A percentile compares a stretch with the other conserved stretches of the same genome.
phyloP scores from a whole-genome alignment of 192 early-diverging fungal species.

The Backusella liffmaniae region DNA sequence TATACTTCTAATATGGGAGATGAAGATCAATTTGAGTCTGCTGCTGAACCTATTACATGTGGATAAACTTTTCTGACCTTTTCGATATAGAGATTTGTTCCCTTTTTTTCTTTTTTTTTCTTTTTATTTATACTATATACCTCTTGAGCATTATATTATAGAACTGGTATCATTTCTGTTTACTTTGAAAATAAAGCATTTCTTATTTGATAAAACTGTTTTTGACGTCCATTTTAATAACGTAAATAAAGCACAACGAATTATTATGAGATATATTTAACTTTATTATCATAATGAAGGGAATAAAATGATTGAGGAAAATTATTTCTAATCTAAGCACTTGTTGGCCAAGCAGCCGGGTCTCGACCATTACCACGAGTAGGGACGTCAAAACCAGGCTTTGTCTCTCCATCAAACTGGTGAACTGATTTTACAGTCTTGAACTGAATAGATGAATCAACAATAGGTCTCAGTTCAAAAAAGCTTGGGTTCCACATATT shows the following conservation, averaged over 20 bases:
- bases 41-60: conserved; percentile 9
- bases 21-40: conserved; percentile 14
- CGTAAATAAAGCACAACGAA: background rate
- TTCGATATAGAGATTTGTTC: background rate
- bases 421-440: background rate
- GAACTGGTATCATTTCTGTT: background rate
- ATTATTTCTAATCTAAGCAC: background rate
- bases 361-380: background rate
- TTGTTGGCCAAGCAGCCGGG: background rate
- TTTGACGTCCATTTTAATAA: background rate
- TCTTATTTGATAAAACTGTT: background rate
- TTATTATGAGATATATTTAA: background rate
- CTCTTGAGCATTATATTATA: background rate
- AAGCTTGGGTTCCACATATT: background rate
- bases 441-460: background rate
- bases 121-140: too few species aligned
- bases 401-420: background rate
- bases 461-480: background rate
- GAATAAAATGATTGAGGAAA: background rate
- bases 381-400: background rate
- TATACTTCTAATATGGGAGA: conserved; percentile 21
- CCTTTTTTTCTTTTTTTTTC: too few species aligned
- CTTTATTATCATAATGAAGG: background rate
- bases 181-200: background rate
- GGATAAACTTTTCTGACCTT: background rate